Base-by-base conservation (phyloP, 2,329 filamentous ascomycete species). In the Monilinia fructicola region DNA sequence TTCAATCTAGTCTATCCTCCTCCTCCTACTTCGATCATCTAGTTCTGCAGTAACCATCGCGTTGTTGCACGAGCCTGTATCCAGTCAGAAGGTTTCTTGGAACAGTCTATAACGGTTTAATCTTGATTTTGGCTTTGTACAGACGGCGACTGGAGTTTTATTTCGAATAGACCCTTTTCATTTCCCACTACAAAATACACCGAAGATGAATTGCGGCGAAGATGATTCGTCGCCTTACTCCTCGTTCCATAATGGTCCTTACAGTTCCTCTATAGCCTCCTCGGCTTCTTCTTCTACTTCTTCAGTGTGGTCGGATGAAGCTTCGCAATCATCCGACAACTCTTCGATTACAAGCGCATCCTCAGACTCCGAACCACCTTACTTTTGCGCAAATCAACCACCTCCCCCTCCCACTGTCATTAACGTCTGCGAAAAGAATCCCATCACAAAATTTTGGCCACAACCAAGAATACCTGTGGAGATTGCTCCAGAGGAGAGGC, bases 261-360 rank as follows among this genome's bases (percentile, higher is more conserved):
- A 92, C 79, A 86, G 85, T 76, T 85, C 87, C 68, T 88, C 89
- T 53, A 80, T 92, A 82, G 86, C 88, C 75, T 89, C 89, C 66
- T 91, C 90, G 72, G 87, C 90, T 67, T 92, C 91, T 40, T 90
- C 90, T 66, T 93, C 90, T 26, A 85, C 89, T 67, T 86, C 87
- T 66, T 95, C 91, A 44, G 83, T 92, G 73, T 95, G 92, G 83
- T 95, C 92, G 71, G 83, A 90, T 74, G 85, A 82, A 61, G 89
- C 87, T 66, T 88, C 86, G 26, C 89, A 92, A 79, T 82, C 83
- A 69, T 91, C 90, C 64, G 86, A 90, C 73, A 88, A 89, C 68
- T 87, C 88, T 52, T 87, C 86, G 65, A 78, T 84, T 70, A 88
- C 85, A 68, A 83, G 84, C 75, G 85, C 85, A 67, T 86, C 85